A percentile compares a stretch with the other conserved stretches of the same genome.
phyloP scores from a whole-genome alignment of 768 basidiomycete genomes.

The Xanthoconium stramineum region DNA sequence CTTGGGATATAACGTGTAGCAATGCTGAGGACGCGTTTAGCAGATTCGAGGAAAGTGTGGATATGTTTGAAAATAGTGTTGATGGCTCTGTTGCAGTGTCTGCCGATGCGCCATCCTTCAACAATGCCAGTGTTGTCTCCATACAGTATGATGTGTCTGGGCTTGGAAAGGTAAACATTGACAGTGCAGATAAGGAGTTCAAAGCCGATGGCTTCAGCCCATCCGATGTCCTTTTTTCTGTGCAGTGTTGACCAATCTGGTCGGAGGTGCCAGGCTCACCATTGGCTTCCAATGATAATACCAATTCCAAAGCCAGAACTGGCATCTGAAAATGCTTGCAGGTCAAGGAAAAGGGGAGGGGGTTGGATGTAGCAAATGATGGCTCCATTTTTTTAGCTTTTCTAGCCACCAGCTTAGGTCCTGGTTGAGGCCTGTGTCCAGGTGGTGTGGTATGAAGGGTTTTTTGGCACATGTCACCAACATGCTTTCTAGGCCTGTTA shows the following conservation, averaged over 20 bases:
- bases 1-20: not conserved
- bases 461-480: too few relatives aligned
- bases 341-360: too few relatives aligned
- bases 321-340: too few relatives aligned
- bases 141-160: not conserved
- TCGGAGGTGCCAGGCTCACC: not conserved
- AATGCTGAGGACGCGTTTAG: too few relatives aligned
- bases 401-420: too few relatives aligned
- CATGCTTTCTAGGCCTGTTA: too few relatives aligned
- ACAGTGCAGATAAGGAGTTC: not conserved
- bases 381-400: too few relatives aligned
- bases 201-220: not conserved
- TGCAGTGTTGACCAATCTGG: not conserved
- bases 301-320: too few relatives aligned
- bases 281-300: not conserved
- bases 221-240: not conserved
- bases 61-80: not conserved
- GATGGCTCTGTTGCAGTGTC: not conserved
- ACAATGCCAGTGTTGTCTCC: not conserved
- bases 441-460: too few relatives aligned
- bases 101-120: not conserved
- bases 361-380: too few relatives aligned
- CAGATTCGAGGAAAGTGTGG: not conserved
- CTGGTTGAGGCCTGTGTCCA: too few relatives aligned
- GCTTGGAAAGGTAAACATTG: accelerated